A percentile compares a stretch with the other conserved stretches of the same genome.
phyloP scores from a whole-genome alignment of 345 rosid species.

The Luvunga scandens region DNA sequence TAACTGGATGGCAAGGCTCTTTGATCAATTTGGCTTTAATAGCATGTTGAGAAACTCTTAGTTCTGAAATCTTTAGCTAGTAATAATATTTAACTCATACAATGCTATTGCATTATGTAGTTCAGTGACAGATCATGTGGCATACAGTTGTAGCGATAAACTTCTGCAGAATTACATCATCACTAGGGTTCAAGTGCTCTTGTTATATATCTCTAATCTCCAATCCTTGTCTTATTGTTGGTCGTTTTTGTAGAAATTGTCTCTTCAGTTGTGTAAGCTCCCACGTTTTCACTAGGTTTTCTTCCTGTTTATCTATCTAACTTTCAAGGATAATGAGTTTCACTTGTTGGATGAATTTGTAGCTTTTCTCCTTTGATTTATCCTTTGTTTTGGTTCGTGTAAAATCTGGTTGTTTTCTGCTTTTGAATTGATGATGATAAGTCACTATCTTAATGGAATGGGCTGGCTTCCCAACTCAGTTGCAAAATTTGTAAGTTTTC shows the following conservation, averaged over 20 bases:
- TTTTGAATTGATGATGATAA: neutral
- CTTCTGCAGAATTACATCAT: neutral
- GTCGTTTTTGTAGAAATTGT: neutral
- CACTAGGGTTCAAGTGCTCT: neutral
- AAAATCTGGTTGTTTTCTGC: neutral
- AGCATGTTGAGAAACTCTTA: neutral
- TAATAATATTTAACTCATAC: neutral
- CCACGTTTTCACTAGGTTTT: neutral
- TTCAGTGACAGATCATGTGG: conserved; percentile 9
- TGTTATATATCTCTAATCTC: neutral
- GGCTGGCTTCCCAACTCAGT: neutral
- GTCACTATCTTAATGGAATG: neutral
- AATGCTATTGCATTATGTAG: neutral
- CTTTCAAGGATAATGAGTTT: neutral
- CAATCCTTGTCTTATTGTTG: neutral
- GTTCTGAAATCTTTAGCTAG: neutral
- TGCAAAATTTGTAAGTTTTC: too few species aligned
- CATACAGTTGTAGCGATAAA: neutral
- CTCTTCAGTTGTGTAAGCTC: neutral
- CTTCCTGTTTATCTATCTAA: neutral
- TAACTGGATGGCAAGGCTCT: neutral
- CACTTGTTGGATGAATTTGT: neutral
- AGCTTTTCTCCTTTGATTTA: neutral
- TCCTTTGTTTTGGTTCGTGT: too few species aligned
- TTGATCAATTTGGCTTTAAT: neutral